Evolutionary conservation across 768 basidiomycete genomes (phyloP).

Genomic region (Tricholoma flavovirens): DNA sequence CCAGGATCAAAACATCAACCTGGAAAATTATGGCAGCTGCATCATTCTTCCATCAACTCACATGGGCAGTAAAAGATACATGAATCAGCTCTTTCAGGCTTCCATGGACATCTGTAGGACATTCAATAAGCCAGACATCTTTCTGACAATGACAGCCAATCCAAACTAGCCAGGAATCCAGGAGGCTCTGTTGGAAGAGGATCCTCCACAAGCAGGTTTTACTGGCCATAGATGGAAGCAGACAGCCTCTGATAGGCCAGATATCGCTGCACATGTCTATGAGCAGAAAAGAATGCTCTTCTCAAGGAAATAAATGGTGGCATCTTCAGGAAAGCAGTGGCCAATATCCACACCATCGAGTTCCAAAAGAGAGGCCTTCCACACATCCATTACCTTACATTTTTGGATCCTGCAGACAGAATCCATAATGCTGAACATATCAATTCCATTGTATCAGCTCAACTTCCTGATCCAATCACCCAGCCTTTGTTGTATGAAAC

Average conservation of each 20-base stretch:
- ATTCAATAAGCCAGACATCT: constrained; percentile 32
- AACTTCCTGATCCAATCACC: constrained; percentile 32
- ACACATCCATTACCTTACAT: constrained; percentile 50
- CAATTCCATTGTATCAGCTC: constrained; percentile 34
- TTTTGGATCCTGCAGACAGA: constrained; percentile 26
- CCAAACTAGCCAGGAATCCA: constrained; percentile 36
- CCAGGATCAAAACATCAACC: constrained; percentile 22
- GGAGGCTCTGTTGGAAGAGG: constrained; percentile 1
- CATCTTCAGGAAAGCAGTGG: neutral
- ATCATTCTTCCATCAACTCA: too few relatives aligned
- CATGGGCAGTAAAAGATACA: too few relatives aligned
- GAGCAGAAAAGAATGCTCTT: neutral
- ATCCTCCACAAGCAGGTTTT: too few relatives aligned
- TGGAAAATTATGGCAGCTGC: neutral
- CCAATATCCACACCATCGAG: constrained; percentile 40
- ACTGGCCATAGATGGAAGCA: too few relatives aligned
- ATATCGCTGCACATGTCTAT: neutral
- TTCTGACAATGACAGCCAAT: constrained; percentile 41
- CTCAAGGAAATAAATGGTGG: neutral
- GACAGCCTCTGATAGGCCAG: too few relatives aligned
- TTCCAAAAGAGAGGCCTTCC: too few relatives aligned
- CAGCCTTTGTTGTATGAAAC: constrained; percentile 25
- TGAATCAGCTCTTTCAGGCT: constrained; percentile 19
- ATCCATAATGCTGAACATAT: constrained; percentile 29
- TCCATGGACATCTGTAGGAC: constrained; percentile 27